These are phyloP conservation scores for Elaphomyces granulatus DNA, from an alignment of 495 filamentous ascomycete species.

Conservation along the genomic window DNA sequence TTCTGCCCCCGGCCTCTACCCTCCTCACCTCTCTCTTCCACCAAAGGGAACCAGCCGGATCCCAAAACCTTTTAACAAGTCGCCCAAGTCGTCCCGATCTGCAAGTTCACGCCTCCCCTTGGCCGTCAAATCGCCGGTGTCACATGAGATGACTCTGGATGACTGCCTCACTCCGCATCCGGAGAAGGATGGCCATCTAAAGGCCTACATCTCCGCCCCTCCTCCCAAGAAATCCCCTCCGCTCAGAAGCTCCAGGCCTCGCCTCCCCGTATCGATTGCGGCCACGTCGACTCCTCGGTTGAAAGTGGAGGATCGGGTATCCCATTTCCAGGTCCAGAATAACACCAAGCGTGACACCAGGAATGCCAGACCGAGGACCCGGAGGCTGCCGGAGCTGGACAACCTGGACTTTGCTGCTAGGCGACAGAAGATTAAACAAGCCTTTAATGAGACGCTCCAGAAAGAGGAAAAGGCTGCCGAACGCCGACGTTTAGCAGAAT, in stretches of 20 bases:
- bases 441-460: conserved; percentile 59
- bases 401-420: conserved; percentile 67
- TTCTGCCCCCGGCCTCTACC: conserved; percentile 28
- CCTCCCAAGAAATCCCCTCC: conserved; percentile 54
- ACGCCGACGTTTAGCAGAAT: conserved; percentile 25
- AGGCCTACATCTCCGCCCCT: conserved; percentile 52
- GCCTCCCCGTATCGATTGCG: conserved; percentile 66
- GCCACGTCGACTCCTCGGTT: conserved; percentile 50
- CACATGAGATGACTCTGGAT: conserved; percentile 19
- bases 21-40: conserved; percentile 19
- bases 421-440: conserved; percentile 62
- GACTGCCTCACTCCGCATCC: conserved; percentile 21
- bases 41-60: conserved; percentile 33
- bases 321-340: conserved; percentile 24
- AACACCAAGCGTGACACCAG: conserved; percentile 17
- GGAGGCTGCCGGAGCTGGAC: conserved; percentile 42
- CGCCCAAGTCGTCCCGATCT: conserved; percentile 18
- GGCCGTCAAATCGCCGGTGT: conserved; percentile 18
- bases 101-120: conserved; percentile 20
- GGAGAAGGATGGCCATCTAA: conserved; percentile 37
- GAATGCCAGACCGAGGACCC: conserved; percentile 25
- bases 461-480: conserved; percentile 37
- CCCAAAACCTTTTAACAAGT: conserved; percentile 27
- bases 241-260: conserved; percentile 66
- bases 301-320: conserved; percentile 37